Conservation (phyloP, 441 rosid species). For the Corymbia citriodora region DNA sequence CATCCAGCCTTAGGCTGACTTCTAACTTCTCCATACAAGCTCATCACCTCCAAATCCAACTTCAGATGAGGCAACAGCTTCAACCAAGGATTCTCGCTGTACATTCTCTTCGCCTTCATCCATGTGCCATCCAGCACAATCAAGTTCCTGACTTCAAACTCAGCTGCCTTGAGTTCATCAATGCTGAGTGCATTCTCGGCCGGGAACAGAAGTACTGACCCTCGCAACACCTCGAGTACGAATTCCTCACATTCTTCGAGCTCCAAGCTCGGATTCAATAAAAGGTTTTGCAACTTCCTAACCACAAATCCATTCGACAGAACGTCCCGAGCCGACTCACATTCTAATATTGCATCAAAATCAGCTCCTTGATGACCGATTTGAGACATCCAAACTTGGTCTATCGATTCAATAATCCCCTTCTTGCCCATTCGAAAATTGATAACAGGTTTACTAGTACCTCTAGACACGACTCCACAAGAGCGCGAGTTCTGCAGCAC, state of each 20-base stretch:
- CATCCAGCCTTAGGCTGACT: slow-evolving; percentile 70
- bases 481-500: neutral
- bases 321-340: slow-evolving; percentile 27
- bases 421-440: slow-evolving; percentile 29
- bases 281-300: slow-evolving; percentile 26
- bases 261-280: slow-evolving; percentile 4
- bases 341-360: slow-evolving; percentile 36
- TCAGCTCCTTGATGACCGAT: slow-evolving; percentile 1
- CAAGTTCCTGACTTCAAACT: slow-evolving; percentile 48
- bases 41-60: slow-evolving; percentile 47
- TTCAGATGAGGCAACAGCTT: slow-evolving; percentile 70
- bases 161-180: slow-evolving; percentile 32
- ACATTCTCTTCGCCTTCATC: slow-evolving; percentile 75
- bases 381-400: slow-evolving; percentile 21
- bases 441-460: slow-evolving; percentile 18
- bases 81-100: slow-evolving; percentile 89
- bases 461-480: neutral
- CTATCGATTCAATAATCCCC: slow-evolving; percentile 35
- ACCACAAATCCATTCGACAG: slow-evolving; percentile 59
- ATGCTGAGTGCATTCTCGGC: slow-evolving; percentile 42
- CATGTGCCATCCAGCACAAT: slow-evolving; percentile 87
- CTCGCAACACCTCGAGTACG: slow-evolving; percentile 43
- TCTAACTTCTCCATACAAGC: slow-evolving; percentile 72
- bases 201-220: slow-evolving; percentile 63
- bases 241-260: slow-evolving; percentile 47